Evolutionary conservation across 2,329 filamentous ascomycete species (phyloP), one percentile per base, ranked within the genome.

Genomic region (Didymella pomorum): DNA sequence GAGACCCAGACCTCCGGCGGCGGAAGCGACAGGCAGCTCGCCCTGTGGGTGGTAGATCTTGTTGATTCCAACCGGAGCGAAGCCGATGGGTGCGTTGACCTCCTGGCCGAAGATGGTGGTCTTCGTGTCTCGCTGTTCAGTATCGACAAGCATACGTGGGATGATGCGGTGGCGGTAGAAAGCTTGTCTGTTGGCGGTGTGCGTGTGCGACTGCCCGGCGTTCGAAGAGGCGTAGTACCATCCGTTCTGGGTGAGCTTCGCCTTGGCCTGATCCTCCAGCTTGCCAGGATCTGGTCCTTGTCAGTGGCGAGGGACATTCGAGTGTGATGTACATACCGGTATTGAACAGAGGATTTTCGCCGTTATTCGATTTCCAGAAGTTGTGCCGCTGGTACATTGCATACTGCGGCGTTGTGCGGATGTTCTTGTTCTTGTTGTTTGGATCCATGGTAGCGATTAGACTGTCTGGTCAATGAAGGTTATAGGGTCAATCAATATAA

Each of bases 81-180:
- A 35, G 8, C 31, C 31, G 31, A 35, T 35, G 14, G 31, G 31
- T 35, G 31, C 31, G 16, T 35, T 35, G 31, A 35, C 31, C 6
- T 35, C 31, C 14, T 35, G 31, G 16, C 31, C 31, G 6, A 35
- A 35, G 16, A 35, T 35, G 31, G 14, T 35, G 5, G 31, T 35
- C 16, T 35, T 35, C 2, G 31, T 35, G 31, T 35, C 31, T 35
- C 31, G 31, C 16, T 35, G 14, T 2, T 35, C 16, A n/a, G 31
- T 35, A n/a, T 35, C 31, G 31, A 35, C 16, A 8, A 35, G 31
- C 31, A 35, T 35, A 16, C 31, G 31, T n/a, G 31, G 31, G 8
- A 35, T 80, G 65, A 89, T 86, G 43, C 84, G 82, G 75, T 88
- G 86, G 1, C 85, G 81, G 75, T 84, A 87, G 78, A 89, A 89